Evolutionary conservation across 306 rosid genomes (phyloP).

Genomic region (Trifolium dubium): DNA sequence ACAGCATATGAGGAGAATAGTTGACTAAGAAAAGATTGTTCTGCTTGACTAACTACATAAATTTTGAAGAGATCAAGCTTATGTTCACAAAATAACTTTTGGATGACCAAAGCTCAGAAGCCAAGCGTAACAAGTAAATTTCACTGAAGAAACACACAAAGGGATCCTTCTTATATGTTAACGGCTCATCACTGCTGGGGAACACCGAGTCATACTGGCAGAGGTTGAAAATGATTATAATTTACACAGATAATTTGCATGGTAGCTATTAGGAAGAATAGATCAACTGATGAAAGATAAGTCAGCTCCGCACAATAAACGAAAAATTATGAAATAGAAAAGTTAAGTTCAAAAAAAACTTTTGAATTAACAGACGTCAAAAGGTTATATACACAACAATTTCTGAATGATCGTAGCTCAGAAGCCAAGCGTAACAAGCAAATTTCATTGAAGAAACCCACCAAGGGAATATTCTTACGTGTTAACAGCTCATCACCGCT

Average conservation of each 20-base stretch:
- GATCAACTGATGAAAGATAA: not conserved
- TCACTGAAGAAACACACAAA: constrained; percentile 43
- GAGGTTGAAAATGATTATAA: not conserved
- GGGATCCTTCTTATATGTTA: constrained; percentile 53
- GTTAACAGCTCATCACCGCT: constrained; percentile 54
- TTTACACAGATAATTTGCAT: not conserved
- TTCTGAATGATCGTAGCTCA: constrained; percentile 40
- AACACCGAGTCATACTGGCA: not conserved
- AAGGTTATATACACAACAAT: not conserved
- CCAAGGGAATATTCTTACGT: constrained; percentile 41
- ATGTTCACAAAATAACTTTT: not conserved
- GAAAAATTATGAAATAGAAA: not conserved
- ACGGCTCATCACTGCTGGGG: constrained; percentile 43
- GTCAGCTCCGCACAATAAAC: not conserved
- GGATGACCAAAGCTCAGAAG: constrained; percentile 55
- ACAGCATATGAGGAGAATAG: not conserved
- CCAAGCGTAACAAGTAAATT: constrained; percentile 60
- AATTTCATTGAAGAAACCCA: constrained; percentile 52
- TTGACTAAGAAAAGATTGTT: not conserved
- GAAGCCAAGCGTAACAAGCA: constrained; percentile 69
- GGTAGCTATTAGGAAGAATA: not conserved
- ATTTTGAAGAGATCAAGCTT: not conserved
- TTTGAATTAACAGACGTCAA: too few species aligned
- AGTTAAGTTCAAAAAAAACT: too few species aligned
- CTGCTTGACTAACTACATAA: not conserved